Evolutionary conservation across 805 yeast species (phyloP).

Genomic region (Ogataea nakhonphanomensis): DNA sequence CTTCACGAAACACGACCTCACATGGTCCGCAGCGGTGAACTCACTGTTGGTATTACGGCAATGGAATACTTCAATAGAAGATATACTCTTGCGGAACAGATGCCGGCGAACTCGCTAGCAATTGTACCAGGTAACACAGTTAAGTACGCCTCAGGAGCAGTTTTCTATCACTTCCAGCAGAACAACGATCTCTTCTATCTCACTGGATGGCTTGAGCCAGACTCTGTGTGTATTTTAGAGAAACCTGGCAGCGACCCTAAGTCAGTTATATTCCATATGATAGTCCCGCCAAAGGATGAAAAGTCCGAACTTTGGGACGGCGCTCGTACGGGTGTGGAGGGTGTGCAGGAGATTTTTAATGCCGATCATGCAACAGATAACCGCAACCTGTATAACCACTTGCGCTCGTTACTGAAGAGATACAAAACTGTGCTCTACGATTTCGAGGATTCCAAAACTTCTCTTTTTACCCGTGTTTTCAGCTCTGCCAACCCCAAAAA

Average conservation of each 20-base stretch:
- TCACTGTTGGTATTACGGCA: slow-evolving; percentile 87
- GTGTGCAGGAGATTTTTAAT: slow-evolving; percentile 79
- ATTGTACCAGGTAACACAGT: slow-evolving; percentile 69
- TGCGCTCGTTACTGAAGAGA: slow-evolving; percentile 46
- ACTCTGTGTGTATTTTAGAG: slow-evolving; percentile 66
- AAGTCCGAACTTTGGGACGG: slow-evolving; percentile 94
- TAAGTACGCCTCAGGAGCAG: slow-evolving; percentile 85
- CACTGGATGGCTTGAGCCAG: slow-evolving; percentile 92
- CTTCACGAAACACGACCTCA: slow-evolving; percentile 81
- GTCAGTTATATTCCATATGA: slow-evolving; percentile 63
- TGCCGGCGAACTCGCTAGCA: slow-evolving; percentile 67
- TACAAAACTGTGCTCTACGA: slow-evolving; percentile 58
- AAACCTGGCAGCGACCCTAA: slow-evolving; percentile 52
- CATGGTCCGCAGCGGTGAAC: slow-evolving; percentile 65
- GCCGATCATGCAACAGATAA: slow-evolving; percentile 71
- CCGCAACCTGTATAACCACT: slow-evolving; percentile 39
- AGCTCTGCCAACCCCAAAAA: slow-evolving; percentile 15
- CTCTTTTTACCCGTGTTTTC: slow-evolving; percentile 22
- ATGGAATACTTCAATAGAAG: slow-evolving; percentile 78
- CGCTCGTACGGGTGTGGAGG: slow-evolving; percentile 78
- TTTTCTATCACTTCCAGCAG: slow-evolving; percentile 90
- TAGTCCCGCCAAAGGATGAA: slow-evolving; percentile 81
- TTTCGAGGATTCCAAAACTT: slow-evolving; percentile 17
- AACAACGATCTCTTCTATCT: slow-evolving; percentile 82
- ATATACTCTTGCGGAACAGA: slow-evolving; percentile 45